phyloP scores from a whole-genome alignment of 2,329 filamentous ascomycete genomes.

The Claviceps paspali region DNA sequence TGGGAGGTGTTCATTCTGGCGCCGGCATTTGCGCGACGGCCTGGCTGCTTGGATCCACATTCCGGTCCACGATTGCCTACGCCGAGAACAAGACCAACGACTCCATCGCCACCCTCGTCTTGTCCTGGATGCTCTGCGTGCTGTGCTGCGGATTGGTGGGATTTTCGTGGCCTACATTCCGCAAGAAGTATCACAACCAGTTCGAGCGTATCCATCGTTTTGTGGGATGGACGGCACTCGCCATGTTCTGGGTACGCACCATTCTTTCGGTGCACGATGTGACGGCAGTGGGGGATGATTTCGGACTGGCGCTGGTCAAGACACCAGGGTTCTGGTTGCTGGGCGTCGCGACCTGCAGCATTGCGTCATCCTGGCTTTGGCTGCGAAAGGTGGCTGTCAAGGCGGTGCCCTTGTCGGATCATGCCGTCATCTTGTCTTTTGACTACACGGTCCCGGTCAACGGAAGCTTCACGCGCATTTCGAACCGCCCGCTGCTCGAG shows the following conservation, averaged over 20 bases:
- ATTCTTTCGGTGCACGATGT: slow-evolving; percentile 37
- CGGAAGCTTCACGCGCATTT: slow-evolving; percentile 35
- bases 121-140: slow-evolving; percentile 42
- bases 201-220: slow-evolving; percentile 62
- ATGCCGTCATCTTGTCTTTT: slow-evolving; percentile 59
- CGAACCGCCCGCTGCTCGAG: slow-evolving; percentile 48
- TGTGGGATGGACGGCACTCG: slow-evolving; percentile 52
- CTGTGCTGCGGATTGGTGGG: slow-evolving; percentile 44
- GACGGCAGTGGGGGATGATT: slow-evolving; percentile 16
- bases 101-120: slow-evolving; percentile 27
- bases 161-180: slow-evolving; percentile 48
- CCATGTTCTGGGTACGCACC: slow-evolving; percentile 49
- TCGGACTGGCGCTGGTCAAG: slow-evolving; percentile 21
- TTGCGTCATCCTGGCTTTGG: slow-evolving; percentile 58
- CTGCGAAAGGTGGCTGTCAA: slow-evolving; percentile 53
- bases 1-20: slow-evolving; percentile 36
- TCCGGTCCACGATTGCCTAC: slow-evolving; percentile 21
- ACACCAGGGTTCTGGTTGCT: slow-evolving; percentile 51
- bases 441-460: slow-evolving; percentile 42
- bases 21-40: slow-evolving; percentile 32
- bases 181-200: slow-evolving; percentile 46
- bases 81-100: slow-evolving; percentile 13
- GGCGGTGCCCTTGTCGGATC: slow-evolving; percentile 51
- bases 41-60: slow-evolving; percentile 32
- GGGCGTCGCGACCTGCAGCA: slow-evolving; percentile 43